Base-by-base conservation (phyloP, 192 early-diverging fungal species). In the Podila minutissima region DNA sequence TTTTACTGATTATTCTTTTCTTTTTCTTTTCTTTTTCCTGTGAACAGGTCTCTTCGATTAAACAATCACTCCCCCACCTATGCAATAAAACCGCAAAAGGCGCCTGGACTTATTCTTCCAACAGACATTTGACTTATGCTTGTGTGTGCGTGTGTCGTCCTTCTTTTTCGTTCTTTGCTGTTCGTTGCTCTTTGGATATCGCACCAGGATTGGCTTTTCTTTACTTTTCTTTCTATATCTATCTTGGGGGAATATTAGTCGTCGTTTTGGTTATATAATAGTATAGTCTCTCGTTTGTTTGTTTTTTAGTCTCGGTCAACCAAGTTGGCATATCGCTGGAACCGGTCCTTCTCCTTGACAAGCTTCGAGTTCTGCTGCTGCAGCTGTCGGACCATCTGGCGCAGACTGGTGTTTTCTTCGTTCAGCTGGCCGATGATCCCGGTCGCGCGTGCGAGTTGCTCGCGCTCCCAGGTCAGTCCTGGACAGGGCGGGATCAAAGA, bases 371-470 rank as follows among this genome's bases (percentile, higher is more conserved):
- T 81, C 58, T 73, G 71, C 7, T 59, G 24, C 24, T 49, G 67
- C 15, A 81, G 35, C 38, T 81, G 70, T 17, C 71, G 77, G 20
- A 81, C 64, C 67, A 64, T 81, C 33, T 81, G 77, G 32, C 77
- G 69, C 19, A 81, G 67, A 41, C 62, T 64, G 15, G 71, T 48
- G 57, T 81, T 81, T 51, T 81, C 77, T n/a, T 81, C 77, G 5
- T 66, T 73, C 62, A 81, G 13, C 12, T 81, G 71, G 4, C 77
- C 77, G 48, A 81, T 81, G 24, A 81, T 81, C 13, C 77, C 77
- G 3, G 77, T 81, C 8, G 77, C 77, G 22, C 58, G 35, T 3
- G 77, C 32, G 22, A 73, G 41, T 41, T 81, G 77, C 29, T 73
- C 77, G 9, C 77, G 71, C 24, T 81, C 77, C 77, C 77, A 81